Base-by-base conservation (phyloP, 1,139 yeast species). In the Geotrichum aggregatum region DNA sequence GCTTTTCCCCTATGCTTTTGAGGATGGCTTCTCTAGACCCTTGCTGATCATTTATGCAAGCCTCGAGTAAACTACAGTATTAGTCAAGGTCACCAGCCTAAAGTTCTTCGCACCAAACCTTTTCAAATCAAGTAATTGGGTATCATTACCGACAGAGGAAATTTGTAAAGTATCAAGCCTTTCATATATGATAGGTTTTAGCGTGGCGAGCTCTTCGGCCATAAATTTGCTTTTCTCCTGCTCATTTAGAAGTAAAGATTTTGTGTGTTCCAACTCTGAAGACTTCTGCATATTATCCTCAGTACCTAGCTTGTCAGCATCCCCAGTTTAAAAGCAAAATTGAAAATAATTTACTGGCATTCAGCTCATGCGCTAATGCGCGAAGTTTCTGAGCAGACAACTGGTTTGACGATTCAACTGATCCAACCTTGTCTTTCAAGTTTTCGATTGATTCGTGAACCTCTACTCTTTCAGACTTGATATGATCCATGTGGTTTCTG, bases 141-240 rank as follows among this genome's bases (percentile, higher is more conserved):
- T 21, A 11, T 46, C 43, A 10, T 44, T n/a, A 22, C 34, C 46
- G 13, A 16, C 24, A 2, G 47, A 16, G 7, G 19, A n/a, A 30
- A 33, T 36, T 11, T 40, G 21, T 10, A 50, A 28, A 7, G 16
- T n/a, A 21, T 18, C 24, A 11, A 50, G 19, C 33, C 34, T 36
- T 16, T 45, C 46, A 26, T 39, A 21, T 10, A 50, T 30, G 8
- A 45, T 11, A n/a, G 49, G 49, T 24, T 50, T 50, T n/a, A 50
- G 34, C 28, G 44, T 6, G 5, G 13, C 34, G 14, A 50, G 35
- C 24, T 50, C 52, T 28, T 50, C 47, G 2, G 40, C 21, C 2
- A 50, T 11, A 7, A 42, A 4, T 13, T 35, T 16, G 19, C 10
- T 34, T 14, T 34, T 30, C 22, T 50, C 50, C 19, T 46, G 40